Evolutionary conservation across 2,329 filamentous ascomycete genomes (phyloP).

Genomic region (Blumeriella jaapii): DNA sequence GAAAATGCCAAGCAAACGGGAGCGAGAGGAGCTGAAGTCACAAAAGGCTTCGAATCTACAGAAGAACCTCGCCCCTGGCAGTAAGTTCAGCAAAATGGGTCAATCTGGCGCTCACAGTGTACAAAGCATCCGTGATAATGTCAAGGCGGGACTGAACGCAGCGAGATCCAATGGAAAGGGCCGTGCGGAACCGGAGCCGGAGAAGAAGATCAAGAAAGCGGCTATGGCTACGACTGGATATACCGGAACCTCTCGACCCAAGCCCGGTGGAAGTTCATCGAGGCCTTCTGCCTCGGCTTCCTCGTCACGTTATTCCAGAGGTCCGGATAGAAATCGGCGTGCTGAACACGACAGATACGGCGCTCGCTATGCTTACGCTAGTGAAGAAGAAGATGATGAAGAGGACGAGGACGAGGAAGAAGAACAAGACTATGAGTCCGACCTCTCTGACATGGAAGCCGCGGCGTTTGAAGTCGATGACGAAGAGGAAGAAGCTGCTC

Average conservation of each 20-base stretch:
- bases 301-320: constrained; percentile 14
- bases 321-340: constrained; percentile 9
- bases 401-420: constrained; percentile 40
- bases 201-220: constrained; percentile 51
- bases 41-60: constrained; percentile 18
- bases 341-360: constrained; percentile 20
- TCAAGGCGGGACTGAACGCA: constrained; percentile 5
- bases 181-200: constrained; percentile 27
- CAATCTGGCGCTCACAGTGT: constrained; percentile 12
- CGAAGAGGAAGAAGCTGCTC: constrained; percentile 54
- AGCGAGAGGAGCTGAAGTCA: constrained; percentile 26
- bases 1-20: constrained; percentile 45
- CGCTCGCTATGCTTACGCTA: constrained; percentile 29
- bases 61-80: constrained; percentile 20
- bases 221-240: constrained; percentile 53
- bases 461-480: constrained; percentile 61
- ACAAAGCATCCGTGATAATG: constrained; percentile 9
- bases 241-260: constrained; percentile 51
- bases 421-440: constrained; percentile 53
- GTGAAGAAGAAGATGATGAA: constrained; percentile 26
- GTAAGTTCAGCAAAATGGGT: constrained; percentile 19
- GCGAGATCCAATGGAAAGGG: constrained; percentile 19
- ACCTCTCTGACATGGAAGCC: constrained; percentile 65
- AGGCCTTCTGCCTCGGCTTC: constrained; percentile 19
- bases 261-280: constrained; percentile 29